Conservation (phyloP, 2,329 filamentous ascomycete genomes). For the Cercospora citrullina region DNA sequence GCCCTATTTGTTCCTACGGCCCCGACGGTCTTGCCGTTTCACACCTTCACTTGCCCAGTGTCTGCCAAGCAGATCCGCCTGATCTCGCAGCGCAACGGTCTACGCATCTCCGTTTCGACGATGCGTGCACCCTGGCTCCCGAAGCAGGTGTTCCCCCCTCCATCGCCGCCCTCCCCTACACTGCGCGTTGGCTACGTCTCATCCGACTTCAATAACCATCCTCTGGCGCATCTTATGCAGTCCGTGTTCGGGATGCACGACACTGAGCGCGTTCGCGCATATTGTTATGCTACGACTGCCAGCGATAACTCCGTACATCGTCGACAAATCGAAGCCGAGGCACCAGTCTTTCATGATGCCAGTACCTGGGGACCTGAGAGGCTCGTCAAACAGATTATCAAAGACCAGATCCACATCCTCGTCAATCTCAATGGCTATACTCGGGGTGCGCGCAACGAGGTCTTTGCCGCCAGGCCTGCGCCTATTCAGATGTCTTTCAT, state of each 20-base stretch:
- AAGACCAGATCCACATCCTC: constrained; percentile 88
- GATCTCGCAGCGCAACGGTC: constrained; percentile 92
- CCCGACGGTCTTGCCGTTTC: constrained; percentile 92
- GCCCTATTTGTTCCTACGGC: constrained; percentile 78
- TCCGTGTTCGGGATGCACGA: constrained; percentile 95
- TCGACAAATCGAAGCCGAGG: constrained; percentile 87
- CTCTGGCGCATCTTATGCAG: constrained; percentile 95
- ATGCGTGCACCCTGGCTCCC: constrained; percentile 85
- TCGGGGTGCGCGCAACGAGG: constrained; percentile 90
- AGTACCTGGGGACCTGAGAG: constrained; percentile 83
- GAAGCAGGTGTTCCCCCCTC: constrained; percentile 76
- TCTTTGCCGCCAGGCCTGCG: constrained; percentile 90
- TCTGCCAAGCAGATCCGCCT: constrained; percentile 87
- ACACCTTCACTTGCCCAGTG: constrained; percentile 94
- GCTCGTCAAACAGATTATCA: constrained; percentile 80
- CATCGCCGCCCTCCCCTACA: constrained; percentile 74
- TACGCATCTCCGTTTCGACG: constrained; percentile 89
- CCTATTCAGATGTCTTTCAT: constrained; percentile 99
- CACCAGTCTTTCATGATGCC: constrained; percentile 86
- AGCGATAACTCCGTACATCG: constrained; percentile 89
- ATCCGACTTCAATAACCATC: constrained; percentile 98
- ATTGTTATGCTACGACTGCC: constrained; percentile 92
- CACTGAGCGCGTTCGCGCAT: constrained; percentile 70
- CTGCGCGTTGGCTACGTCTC: constrained; percentile 96
- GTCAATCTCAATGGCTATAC: constrained; percentile 99